A percentile compares a stretch with the other conserved stretches of the same genome.
These are phyloP conservation scores for Penicillium arizonense DNA, from an alignment of 495 filamentous ascomycete genomes.

Conservation along the genomic window DNA sequence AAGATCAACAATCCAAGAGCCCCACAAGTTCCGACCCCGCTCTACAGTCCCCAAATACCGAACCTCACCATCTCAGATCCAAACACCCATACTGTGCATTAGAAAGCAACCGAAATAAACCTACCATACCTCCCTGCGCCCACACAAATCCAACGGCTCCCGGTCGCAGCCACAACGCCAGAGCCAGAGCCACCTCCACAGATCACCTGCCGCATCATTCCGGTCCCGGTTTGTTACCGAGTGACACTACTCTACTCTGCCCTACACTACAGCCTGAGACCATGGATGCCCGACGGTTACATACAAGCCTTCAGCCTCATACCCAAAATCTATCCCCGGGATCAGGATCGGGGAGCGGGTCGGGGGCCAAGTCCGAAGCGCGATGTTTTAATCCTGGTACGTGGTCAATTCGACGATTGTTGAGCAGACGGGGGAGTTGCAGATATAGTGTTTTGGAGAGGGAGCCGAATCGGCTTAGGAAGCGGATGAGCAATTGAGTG, in stretches of 20 bases:
- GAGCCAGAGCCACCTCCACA: neutral
- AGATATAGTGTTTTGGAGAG: constrained; percentile 42
- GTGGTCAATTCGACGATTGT: constrained; percentile 42
- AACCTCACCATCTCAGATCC: constrained; percentile 5
- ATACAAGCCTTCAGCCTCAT: constrained; percentile 10
- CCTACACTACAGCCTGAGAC: neutral
- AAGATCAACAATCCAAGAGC: neutral
- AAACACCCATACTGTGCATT: neutral
- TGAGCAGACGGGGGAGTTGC: constrained; percentile 36
- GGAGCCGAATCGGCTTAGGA: constrained; percentile 44
- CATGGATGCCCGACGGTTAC: constrained; percentile 34
- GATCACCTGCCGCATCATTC: neutral
- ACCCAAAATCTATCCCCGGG: constrained; percentile 13
- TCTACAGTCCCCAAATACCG: constrained; percentile 3
- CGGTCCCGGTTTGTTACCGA: too few species aligned
- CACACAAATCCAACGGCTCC: neutral
- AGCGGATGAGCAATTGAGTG: constrained; percentile 29
- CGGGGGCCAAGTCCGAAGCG: neutral
- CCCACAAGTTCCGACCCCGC: constrained; percentile 13
- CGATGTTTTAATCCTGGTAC: constrained; percentile 17
- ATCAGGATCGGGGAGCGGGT: neutral
- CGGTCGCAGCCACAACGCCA: neutral
- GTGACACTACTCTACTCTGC: too few species aligned
- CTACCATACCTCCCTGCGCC: neutral
- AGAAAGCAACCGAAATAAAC: neutral